A percentile compares a stretch with the other conserved stretches of the same genome.
Evolutionary conservation across 306 rosid genomes (phyloP).

Genomic region (Prunus dulcis): DNA sequence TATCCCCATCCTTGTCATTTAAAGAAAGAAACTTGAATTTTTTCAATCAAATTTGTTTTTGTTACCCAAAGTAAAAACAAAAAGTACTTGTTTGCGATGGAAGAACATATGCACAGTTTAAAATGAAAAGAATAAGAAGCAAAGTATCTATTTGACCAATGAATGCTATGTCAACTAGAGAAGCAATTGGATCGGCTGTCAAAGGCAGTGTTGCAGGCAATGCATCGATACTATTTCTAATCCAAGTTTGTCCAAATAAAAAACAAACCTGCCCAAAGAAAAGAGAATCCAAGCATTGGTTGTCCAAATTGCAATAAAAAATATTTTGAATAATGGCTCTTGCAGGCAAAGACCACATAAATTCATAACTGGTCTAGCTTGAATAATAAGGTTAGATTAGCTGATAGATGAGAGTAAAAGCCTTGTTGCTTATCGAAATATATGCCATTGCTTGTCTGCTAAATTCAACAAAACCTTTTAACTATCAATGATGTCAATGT

Average conservation of each 20-base stretch:
- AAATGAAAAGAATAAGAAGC: not conserved
- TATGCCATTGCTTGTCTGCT: not conserved
- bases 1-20: too few species aligned
- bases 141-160: conserved; percentile 78
- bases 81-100: not conserved
- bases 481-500: not conserved
- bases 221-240: conserved; percentile 70
- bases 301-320: not conserved
- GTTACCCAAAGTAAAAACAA: too few species aligned
- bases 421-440: not conserved
- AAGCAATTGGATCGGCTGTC: conserved; percentile 93
- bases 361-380: not conserved
- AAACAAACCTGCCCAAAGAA: conserved; percentile 27
- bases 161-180: conserved; percentile 89
- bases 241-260: conserved; percentile 66
- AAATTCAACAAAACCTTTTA: not conserved
- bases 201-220: conserved; percentile 86
- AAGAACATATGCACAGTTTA: not conserved
- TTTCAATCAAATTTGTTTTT: too few species aligned
- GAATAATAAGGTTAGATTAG: not conserved
- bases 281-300: not conserved
- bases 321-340: not conserved
- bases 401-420: not conserved
- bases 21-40: too few species aligned
- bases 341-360: not conserved